A percentile compares a stretch with the other conserved stretches of the same genome.
Evolutionary conservation across 2,329 filamentous ascomycete genomes (phyloP).

Genomic region (Basipetospora chlamydospora): DNA sequence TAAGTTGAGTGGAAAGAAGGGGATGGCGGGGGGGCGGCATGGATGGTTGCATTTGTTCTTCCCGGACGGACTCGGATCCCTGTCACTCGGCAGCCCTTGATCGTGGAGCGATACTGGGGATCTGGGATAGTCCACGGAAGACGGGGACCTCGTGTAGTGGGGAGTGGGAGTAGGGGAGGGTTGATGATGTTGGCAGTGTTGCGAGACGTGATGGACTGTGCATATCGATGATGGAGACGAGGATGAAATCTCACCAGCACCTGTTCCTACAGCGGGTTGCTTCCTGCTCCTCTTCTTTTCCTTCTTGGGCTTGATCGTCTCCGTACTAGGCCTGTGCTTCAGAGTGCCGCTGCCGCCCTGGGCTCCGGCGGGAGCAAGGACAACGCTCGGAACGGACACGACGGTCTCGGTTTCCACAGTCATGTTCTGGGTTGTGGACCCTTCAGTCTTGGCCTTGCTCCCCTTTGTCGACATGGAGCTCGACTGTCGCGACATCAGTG

Average conservation of each 20-base stretch:
- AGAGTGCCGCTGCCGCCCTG: constrained; percentile 57
- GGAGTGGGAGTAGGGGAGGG: neutral
- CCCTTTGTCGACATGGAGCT: constrained; percentile 49
- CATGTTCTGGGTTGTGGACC: constrained; percentile 71
- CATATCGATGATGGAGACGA: constrained; percentile 9
- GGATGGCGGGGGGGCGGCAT: too few species aligned
- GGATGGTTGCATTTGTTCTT: too few species aligned
- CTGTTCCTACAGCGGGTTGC: constrained; percentile 52
- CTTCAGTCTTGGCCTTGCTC: constrained; percentile 57
- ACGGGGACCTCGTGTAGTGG: neutral
- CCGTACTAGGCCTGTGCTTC: constrained; percentile 76
- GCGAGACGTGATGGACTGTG: constrained; percentile 2
- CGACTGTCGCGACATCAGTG: constrained; percentile 49
- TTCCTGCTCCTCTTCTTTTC: constrained; percentile 80
- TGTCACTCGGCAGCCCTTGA: neutral
- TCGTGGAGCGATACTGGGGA: neutral
- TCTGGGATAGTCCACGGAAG: too few species aligned
- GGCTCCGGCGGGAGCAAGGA: constrained; percentile 50
- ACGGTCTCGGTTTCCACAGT: constrained; percentile 97
- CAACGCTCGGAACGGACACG: constrained; percentile 72
- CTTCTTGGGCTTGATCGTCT: constrained; percentile 89
- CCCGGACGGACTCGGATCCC: neutral
- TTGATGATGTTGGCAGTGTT: too few species aligned
- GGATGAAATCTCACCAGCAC: constrained; percentile 47
- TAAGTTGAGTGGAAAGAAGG: neutral